phyloP scores from a whole-genome alignment of 768 basidiomycete species.

The Lactarius akahatsu region DNA sequence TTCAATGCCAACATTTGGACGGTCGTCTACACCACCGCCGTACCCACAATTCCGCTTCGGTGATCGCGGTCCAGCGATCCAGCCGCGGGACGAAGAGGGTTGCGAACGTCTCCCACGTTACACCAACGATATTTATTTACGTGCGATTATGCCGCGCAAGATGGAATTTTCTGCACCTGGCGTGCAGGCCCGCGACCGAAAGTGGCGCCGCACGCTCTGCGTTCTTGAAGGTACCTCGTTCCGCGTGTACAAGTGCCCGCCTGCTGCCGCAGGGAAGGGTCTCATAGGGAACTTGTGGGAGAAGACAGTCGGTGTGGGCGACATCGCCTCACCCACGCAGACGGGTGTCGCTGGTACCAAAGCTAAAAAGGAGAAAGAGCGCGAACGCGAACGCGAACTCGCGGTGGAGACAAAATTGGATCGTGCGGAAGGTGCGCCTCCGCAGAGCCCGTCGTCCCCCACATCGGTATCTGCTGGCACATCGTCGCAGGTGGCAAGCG shows the following conservation, averaged over 20 bases:
- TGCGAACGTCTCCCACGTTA: slow-evolving; percentile 77
- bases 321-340: slow-evolving; percentile 40
- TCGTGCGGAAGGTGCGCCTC: not conserved
- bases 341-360: slow-evolving; percentile 33
- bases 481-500: not conserved
- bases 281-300: slow-evolving; percentile 76
- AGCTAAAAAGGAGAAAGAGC: slow-evolving; percentile 36
- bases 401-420: slow-evolving; percentile 19
- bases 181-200: slow-evolving; percentile 83
- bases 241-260: slow-evolving; percentile 63
- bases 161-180: slow-evolving; percentile 89
- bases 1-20: slow-evolving; percentile 69
- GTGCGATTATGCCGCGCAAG: slow-evolving; percentile 83
- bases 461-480: not conserved
- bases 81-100: slow-evolving; percentile 79
- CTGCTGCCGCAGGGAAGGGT: slow-evolving; percentile 47
- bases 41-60: slow-evolving; percentile 52
- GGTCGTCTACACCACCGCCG: slow-evolving; percentile 61
- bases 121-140: slow-evolving; percentile 76
- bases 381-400: slow-evolving; percentile 29
- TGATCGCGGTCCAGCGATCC: slow-evolving; percentile 34
- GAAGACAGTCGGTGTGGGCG: slow-evolving; percentile 69
- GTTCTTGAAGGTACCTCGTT: slow-evolving; percentile 92
- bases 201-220: slow-evolving; percentile 87
- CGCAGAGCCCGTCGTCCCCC: not conserved